These are phyloP conservation scores for Trichoderma lentiforme DNA, from an alignment of 2,329 filamentous ascomycete genomes.

Conservation along the genomic window DNA sequence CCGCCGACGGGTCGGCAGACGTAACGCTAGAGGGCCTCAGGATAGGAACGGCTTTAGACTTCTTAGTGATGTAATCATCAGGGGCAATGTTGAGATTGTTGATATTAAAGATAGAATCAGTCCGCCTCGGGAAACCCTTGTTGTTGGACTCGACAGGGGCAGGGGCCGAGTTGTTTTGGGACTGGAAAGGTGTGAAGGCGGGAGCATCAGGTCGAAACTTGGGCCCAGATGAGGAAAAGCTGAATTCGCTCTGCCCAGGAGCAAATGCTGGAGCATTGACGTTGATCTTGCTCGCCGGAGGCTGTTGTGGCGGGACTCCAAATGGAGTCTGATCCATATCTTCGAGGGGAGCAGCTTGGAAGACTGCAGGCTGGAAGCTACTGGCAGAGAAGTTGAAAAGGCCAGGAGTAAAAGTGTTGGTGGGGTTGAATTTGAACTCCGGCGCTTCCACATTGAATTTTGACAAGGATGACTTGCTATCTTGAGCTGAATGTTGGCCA, in stretches of 20 bases:
- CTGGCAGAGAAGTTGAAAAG: constrained; percentile 49
- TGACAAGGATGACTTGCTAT: constrained; percentile 64
- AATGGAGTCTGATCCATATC: constrained; percentile 18
- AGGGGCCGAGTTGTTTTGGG: constrained; percentile 43
- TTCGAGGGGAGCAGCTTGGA: constrained; percentile 31
- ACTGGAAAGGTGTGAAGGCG: constrained; percentile 63
- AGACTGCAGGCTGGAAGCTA: constrained; percentile 48
- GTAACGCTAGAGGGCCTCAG: constrained; percentile 57
- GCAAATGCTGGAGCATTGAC: constrained; percentile 68
- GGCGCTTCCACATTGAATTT: constrained; percentile 86
- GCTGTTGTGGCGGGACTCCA: constrained; percentile 33
- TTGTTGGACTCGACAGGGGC: constrained; percentile 44
- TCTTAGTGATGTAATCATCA: constrained; percentile 57
- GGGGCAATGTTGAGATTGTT: constrained; percentile 61
- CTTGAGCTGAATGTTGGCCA: constrained; percentile 50
- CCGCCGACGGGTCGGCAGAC: constrained; percentile 24
- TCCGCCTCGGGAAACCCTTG: constrained; percentile 40
- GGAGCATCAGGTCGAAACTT: constrained; percentile 76
- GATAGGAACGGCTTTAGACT: constrained; percentile 82
- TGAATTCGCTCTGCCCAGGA: constrained; percentile 63
- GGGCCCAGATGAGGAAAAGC: constrained; percentile 62
- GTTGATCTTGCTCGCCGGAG: constrained; percentile 56
- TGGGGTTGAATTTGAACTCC: constrained; percentile 76
- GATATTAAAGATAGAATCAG: constrained; percentile 57
- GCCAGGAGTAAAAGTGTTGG: constrained; percentile 48